These are phyloP conservation scores for Aspergillus sp. DNA, from an alignment of 2,329 filamentous ascomycete species.

Conservation along the genomic window DNA sequence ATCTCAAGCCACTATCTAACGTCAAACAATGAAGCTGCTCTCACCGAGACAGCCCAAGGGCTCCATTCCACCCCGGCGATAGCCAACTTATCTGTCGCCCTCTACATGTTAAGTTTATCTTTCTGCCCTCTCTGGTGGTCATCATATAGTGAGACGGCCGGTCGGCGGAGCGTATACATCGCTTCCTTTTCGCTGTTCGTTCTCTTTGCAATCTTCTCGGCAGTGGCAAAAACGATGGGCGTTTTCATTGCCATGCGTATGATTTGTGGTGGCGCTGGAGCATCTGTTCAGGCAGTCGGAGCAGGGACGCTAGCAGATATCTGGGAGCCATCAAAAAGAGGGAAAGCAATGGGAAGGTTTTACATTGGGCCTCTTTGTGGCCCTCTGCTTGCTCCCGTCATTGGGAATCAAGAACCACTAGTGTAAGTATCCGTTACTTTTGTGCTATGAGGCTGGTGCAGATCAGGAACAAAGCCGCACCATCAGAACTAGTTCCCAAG, in stretches of 20 bases:
- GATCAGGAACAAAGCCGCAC: too few relatives aligned
- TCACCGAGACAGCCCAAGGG: conserved; percentile 25
- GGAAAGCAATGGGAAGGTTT: conserved; percentile 37
- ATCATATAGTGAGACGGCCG: conserved; percentile 32
- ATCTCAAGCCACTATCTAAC: background rate
- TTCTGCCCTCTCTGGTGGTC: conserved; percentile 40
- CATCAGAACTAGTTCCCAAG: too few relatives aligned
- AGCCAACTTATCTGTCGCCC: conserved; percentile 33
- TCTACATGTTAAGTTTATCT: conserved; percentile 35
- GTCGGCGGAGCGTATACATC: conserved; percentile 34
- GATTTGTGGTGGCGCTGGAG: conserved; percentile 34
- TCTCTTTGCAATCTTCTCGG: conserved; percentile 32
- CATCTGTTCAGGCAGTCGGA: conserved; percentile 37
- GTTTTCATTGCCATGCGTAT: conserved; percentile 38
- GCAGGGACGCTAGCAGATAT: conserved; percentile 38
- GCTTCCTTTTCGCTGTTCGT: conserved; percentile 31
- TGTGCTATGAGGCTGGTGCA: too few relatives aligned
- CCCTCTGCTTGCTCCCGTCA: conserved; percentile 34
- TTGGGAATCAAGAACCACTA: too few relatives aligned
- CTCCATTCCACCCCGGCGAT: conserved; percentile 29
- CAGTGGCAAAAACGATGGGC: conserved; percentile 28
- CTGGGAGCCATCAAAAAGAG: conserved; percentile 34
- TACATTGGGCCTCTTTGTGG: too few relatives aligned
- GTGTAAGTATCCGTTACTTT: too few relatives aligned
- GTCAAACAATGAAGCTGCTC: conserved; percentile 18